These are phyloP conservation scores for Zasmidium cellare DNA, from an alignment of 2,329 filamentous ascomycete genomes.

Conservation along the genomic window DNA sequence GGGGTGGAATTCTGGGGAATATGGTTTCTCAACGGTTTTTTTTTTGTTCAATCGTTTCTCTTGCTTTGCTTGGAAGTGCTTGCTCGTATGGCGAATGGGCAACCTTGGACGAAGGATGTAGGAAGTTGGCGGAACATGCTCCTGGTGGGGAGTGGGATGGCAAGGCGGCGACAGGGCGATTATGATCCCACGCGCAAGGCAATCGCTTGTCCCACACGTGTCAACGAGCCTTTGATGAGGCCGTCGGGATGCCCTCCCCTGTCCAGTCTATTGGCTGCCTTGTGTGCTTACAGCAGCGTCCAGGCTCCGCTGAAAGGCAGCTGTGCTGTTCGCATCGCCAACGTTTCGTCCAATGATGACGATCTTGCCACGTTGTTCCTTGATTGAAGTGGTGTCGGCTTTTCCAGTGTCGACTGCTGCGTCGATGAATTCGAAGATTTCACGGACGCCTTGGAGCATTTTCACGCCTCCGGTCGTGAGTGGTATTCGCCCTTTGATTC, in stretches of 20 bases:
- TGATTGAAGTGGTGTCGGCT: not conserved
- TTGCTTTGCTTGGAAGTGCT: no score
- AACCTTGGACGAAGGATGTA: no score
- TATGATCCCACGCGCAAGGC: no score
- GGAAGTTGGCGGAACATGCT: no score
- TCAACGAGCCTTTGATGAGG: no score
- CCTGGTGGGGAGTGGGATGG: no score
- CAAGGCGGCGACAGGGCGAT: no score
- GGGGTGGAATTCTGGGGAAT: not conserved
- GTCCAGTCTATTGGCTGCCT: not conserved
- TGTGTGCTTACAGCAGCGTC: not conserved
- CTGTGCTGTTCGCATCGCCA: constrained; percentile 14
- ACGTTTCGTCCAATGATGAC: constrained; percentile 38
- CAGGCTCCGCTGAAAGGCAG: constrained; percentile 31
- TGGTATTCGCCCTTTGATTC: constrained; percentile 77
- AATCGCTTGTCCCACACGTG: no score
- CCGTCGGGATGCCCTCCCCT: not conserved
- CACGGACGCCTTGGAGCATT: constrained; percentile 86
- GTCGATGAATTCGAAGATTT: constrained; percentile 90
- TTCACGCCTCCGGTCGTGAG: constrained; percentile 66
- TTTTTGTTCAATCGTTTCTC: no score
- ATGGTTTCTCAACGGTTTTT: not conserved
- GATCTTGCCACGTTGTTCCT: constrained; percentile 28
- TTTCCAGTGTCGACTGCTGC: constrained; percentile 10
- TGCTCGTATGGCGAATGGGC: no score